Conservation (phyloP, 106 monocot species). For the Platanthera zijinensis region DNA sequence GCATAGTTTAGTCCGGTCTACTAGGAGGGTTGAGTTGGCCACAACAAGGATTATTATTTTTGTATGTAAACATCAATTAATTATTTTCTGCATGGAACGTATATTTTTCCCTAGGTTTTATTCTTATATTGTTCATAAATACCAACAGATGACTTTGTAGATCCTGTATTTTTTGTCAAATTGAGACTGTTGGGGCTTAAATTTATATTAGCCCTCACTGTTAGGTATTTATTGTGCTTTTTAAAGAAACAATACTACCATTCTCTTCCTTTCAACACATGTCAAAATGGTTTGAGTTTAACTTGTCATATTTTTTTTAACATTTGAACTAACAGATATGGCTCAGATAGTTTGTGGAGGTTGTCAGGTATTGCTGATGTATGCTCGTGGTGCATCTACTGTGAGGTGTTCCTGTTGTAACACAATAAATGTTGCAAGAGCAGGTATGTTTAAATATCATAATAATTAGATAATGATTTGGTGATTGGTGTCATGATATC, state of each 20-base stretch:
- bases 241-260: neutral
- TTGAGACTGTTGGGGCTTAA: neutral
- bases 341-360: conserved; percentile 13
- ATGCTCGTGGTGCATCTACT: conserved; percentile 13
- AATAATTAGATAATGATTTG: neutral
- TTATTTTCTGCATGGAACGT: neutral
- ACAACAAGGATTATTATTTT: neutral
- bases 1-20: too few species aligned
- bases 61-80: neutral
- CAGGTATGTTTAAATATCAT: conserved; percentile 1
- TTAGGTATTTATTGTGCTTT: neutral
- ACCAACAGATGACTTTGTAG: neutral
- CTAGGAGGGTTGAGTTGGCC: too few species aligned
- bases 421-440: conserved; percentile 13
- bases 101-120: neutral
- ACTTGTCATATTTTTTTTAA: neutral
- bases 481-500: neutral
- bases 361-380: conserved; percentile 6
- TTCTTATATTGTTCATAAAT: neutral
- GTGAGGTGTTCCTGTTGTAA: conserved; percentile 16
- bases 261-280: neutral
- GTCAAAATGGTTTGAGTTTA: conserved; percentile 1
- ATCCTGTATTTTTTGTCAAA: neutral
- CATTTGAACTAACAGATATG: conserved; percentile 4
- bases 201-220: neutral